Evolutionary conservation across 1,284 basidiomycete species (phyloP).

Genomic region (Peniophora sp.): DNA sequence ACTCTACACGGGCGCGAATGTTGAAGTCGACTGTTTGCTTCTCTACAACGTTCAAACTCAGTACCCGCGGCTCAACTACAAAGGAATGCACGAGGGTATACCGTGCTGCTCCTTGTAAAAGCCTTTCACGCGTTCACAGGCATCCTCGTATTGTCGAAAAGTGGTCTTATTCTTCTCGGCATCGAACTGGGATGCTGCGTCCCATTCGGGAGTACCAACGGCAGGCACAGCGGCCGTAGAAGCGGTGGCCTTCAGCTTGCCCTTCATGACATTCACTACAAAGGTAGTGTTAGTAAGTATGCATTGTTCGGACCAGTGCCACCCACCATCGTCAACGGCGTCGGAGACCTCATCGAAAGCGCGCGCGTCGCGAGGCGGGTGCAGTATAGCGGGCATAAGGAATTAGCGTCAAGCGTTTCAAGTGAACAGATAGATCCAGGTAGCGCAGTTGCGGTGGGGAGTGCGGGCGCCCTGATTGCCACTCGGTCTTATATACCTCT

Average conservation of each 20-base stretch:
- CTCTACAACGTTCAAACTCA: constrained; percentile 32
- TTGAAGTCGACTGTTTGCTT: constrained; percentile 89
- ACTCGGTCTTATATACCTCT: no score
- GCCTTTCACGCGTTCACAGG: constrained; percentile 79
- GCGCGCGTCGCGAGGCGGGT: constrained; percentile 16
- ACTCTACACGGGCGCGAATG: constrained; percentile 65
- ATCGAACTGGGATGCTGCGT: constrained; percentile 61
- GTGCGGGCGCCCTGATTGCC: no score
- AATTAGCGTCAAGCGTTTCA: no score
- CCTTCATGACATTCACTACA: constrained; percentile 62
- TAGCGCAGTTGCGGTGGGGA: no score
- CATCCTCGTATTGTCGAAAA: constrained; percentile 70
- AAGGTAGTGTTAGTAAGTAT: neutral
- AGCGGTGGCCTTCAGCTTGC: constrained; percentile 19
- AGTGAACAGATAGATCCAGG: no score
- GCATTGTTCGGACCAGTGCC: neutral
- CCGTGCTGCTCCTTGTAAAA: constrained; percentile 88
- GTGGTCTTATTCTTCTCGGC: constrained; percentile 67
- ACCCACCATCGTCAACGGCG: constrained; percentile 61
- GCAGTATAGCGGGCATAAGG: neutral
- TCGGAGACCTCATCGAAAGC: constrained; percentile 66
- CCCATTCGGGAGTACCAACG: constrained; percentile 28
- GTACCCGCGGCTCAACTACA: constrained; percentile 1
- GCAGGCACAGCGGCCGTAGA: no score
- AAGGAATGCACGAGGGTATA: constrained; percentile 18